phyloP scores from a whole-genome alignment of 768 basidiomycete species.

The Suillus bovinus region DNA sequence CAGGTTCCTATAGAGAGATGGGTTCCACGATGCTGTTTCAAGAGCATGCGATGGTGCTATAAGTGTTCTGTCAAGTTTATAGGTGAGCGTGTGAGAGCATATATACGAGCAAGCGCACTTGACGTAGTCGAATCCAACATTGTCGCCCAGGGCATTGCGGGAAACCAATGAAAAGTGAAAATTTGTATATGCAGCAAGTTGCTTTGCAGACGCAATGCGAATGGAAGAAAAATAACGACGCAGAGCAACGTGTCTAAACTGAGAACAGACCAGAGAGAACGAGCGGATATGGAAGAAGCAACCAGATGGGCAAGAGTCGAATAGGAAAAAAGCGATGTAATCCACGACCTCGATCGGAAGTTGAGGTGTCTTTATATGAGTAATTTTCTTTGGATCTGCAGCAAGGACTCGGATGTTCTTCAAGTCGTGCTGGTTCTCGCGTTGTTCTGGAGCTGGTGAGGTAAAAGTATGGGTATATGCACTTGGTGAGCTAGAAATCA shows the following conservation, averaged over 20 bases:
- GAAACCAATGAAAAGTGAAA: conserved; percentile 32
- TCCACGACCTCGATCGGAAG: conserved; percentile 36
- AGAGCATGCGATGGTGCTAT: conserved; percentile 20
- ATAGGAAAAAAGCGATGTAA: conserved; percentile 19
- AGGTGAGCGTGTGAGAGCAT: conserved; percentile 9
- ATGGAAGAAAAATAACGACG: conserved; percentile 33
- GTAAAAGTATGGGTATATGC: conserved; percentile 24
- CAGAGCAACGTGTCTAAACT: conserved; percentile 44
- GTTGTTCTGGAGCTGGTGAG: conserved; percentile 21
- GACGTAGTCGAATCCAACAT: conserved; percentile 44
- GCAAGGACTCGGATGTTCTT: background rate
- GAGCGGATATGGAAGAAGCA: conserved; percentile 38
- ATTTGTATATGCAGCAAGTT: conserved; percentile 31
- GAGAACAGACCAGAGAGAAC: conserved; percentile 42
- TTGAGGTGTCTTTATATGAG: conserved; percentile 9
- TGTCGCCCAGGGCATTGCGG: conserved; percentile 18
- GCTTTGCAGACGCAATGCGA: conserved; percentile 20
- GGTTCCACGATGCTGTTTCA: conserved; percentile 26
- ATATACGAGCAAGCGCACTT: conserved; percentile 39
- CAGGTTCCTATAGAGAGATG: conserved; percentile 35
- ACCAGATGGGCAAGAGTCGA: conserved; percentile 20
- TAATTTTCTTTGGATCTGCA: background rate
- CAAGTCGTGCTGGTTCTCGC: conserved; percentile 3
- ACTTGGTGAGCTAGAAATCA: conserved; percentile 8
- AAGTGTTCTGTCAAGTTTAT: conserved; percentile 20